Conservation (phyloP, 2,329 filamentous ascomycete species). For the Aspergillus fischeri region DNA sequence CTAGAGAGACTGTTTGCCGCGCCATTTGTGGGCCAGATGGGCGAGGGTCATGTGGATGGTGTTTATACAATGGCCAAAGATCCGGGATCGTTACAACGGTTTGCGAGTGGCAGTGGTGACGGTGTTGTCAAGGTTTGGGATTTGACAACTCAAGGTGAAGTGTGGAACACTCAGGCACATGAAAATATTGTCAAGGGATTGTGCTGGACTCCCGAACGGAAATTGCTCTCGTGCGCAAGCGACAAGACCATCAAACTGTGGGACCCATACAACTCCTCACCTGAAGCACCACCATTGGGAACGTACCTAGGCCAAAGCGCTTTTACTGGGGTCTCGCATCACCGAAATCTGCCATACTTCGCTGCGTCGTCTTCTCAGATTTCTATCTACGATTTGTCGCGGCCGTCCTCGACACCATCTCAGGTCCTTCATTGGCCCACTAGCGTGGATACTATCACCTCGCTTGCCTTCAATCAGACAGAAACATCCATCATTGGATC, state of each 20-base stretch:
- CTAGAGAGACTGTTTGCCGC: slow-evolving; percentile 87
- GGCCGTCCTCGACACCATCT: slow-evolving; percentile 70
- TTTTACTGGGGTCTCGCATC: slow-evolving; percentile 80
- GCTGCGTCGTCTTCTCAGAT: slow-evolving; percentile 72
- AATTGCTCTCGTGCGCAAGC: slow-evolving; percentile 78
- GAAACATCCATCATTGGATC: slow-evolving; percentile 90
- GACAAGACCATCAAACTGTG: slow-evolving; percentile 88
- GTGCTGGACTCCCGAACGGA: slow-evolving; percentile 81
- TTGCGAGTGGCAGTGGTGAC: slow-evolving; percentile 84
- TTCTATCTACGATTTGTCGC: slow-evolving; percentile 81
- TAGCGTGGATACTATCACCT: slow-evolving; percentile 82
- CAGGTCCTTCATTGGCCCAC: slow-evolving; percentile 86
- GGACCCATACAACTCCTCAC: slow-evolving; percentile 74
- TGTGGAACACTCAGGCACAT: slow-evolving; percentile 77
- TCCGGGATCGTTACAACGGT: slow-evolving; percentile 65
- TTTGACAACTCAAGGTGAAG: slow-evolving; percentile 65
- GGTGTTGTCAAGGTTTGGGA: slow-evolving; percentile 94
- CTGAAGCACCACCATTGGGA: slow-evolving; percentile 66
- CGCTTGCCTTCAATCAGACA: slow-evolving; percentile 85
- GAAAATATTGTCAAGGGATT: slow-evolving; percentile 91
- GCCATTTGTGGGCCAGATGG: slow-evolving; percentile 81
- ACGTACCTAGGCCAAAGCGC: slow-evolving; percentile 81
- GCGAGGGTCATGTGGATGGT: slow-evolving; percentile 87
- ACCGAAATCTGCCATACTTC: slow-evolving; percentile 73
- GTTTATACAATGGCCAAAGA: slow-evolving; percentile 79